phyloP scores from a whole-genome alignment of 139 green algal species.

The Auxenochlorella protothecoides region DNA sequence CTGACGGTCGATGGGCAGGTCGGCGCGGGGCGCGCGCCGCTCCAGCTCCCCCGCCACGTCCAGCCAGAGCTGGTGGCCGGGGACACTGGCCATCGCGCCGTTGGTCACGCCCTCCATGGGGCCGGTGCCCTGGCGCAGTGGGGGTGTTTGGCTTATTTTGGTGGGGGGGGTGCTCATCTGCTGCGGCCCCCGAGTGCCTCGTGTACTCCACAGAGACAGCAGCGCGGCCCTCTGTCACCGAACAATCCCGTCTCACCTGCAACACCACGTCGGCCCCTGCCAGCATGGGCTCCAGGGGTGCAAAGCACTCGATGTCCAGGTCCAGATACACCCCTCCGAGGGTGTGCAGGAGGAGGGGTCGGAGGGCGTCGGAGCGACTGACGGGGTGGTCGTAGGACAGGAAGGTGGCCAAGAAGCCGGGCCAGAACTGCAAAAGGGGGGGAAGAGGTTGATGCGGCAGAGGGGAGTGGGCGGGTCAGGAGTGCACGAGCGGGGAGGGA shows the following conservation, averaged over 20 bases:
- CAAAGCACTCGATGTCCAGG: neutral
- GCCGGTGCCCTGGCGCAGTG: neutral
- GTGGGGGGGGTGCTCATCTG: neutral
- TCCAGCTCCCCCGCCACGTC: neutral
- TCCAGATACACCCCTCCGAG: neutral
- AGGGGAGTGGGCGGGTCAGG: no score
- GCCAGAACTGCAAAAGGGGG: neutral
- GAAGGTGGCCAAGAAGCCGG: conserved; percentile 1
- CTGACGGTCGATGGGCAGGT: no score
- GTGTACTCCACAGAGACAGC: neutral
- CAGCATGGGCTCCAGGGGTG: neutral
- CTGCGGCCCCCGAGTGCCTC: no score
- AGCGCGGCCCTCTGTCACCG: neutral
- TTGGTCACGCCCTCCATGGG: neutral
- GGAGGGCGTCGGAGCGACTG: neutral
- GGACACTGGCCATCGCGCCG: neutral
- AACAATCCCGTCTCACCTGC: neutral
- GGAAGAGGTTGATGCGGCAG: neutral
- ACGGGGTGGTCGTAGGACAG: neutral
- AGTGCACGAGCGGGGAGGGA: no score
- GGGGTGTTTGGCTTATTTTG: neutral
- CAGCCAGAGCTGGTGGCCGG: neutral
- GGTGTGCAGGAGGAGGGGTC: neutral
- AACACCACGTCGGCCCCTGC: neutral
- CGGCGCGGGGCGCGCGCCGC: neutral